phyloP scores from a whole-genome alignment of 2,329 filamentous ascomycete genomes.

The Pseudocercospora crystallina region DNA sequence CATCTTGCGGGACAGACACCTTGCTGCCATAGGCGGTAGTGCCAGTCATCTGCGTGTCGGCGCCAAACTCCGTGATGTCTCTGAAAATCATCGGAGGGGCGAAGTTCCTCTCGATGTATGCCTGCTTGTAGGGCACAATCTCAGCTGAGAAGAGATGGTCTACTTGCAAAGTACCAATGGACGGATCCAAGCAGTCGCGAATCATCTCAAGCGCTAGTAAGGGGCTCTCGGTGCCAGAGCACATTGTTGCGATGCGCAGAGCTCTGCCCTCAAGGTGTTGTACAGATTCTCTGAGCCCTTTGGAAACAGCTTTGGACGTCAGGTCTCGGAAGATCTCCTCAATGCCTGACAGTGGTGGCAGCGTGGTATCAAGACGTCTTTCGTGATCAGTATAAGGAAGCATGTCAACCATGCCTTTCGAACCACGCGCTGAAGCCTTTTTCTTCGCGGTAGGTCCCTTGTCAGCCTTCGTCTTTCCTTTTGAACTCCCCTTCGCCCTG shows the following conservation, averaged over 20 bases:
- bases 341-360: conserved; percentile 50
- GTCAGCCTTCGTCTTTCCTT: background rate
- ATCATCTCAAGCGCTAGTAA: conserved; percentile 65
- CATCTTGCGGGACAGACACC: conserved; percentile 54
- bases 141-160: conserved; percentile 49
- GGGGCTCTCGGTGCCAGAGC: conserved; percentile 75
- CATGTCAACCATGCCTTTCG: no score
- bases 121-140: conserved; percentile 48
- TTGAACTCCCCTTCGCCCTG: background rate
- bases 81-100: conserved; percentile 43
- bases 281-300: background rate
- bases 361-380: conserved; percentile 27
- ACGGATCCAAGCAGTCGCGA: conserved; percentile 34
- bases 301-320: conserved; percentile 37
- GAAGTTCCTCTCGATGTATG: conserved; percentile 50
- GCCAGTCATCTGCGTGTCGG: conserved; percentile 23
- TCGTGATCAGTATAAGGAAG: no score
- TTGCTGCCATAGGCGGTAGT: conserved; percentile 67
- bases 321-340: conserved; percentile 53
- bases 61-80: conserved; percentile 44
- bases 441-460: background rate
- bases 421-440: no score
- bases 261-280: conserved; percentile 26
- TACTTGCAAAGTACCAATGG: conserved; percentile 26
- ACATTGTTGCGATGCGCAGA: conserved; percentile 67